Percentiles rank a stretch among this genome's conserved stretches.
These are phyloP conservation scores for Ustilago curta DNA, from an alignment of 1,284 basidiomycete genomes.

Conservation along the genomic window DNA sequence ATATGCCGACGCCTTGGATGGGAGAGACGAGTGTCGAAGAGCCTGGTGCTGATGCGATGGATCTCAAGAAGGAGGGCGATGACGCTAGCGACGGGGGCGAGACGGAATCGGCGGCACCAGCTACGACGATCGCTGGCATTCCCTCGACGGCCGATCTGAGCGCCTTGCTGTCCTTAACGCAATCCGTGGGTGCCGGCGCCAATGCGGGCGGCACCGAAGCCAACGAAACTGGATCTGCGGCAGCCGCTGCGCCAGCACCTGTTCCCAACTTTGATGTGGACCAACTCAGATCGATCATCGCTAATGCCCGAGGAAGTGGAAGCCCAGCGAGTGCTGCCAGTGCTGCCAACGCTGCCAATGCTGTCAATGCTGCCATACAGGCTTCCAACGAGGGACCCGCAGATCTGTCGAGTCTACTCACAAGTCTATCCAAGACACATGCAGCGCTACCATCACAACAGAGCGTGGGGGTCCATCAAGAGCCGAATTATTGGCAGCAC, in stretches of 20 bases:
- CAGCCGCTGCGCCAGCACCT: constrained; percentile 3
- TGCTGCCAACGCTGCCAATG: constrained; percentile 15
- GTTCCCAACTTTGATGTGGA: constrained; percentile 26
- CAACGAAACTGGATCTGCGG: not conserved
- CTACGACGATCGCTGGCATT: not conserved
- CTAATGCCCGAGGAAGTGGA: no score
- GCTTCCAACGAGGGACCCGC: constrained; percentile 9
- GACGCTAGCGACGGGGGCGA: not conserved
- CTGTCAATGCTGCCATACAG: constrained; percentile 20
- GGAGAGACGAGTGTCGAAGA: not conserved
- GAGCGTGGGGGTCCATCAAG: not conserved
- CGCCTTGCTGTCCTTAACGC: constrained; percentile 24
- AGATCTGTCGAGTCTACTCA: constrained; percentile 29
- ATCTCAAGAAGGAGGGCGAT: not conserved
- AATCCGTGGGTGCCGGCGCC: constrained; percentile 2
- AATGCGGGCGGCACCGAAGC: not conserved
- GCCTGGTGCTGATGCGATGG: not conserved
- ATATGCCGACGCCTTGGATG: constrained; percentile 30
- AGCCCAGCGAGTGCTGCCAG: constrained; percentile 3
- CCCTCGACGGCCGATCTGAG: constrained; percentile 12
- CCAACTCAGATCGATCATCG: constrained; percentile 30
- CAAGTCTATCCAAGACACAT: constrained; percentile 22
- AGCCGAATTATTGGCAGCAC: constrained; percentile 11
- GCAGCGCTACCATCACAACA: not conserved
- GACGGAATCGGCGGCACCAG: not conserved